Evolutionary conservation across 257 asterid genomes (phyloP).

Genomic region (Solanum clarkiae): DNA sequence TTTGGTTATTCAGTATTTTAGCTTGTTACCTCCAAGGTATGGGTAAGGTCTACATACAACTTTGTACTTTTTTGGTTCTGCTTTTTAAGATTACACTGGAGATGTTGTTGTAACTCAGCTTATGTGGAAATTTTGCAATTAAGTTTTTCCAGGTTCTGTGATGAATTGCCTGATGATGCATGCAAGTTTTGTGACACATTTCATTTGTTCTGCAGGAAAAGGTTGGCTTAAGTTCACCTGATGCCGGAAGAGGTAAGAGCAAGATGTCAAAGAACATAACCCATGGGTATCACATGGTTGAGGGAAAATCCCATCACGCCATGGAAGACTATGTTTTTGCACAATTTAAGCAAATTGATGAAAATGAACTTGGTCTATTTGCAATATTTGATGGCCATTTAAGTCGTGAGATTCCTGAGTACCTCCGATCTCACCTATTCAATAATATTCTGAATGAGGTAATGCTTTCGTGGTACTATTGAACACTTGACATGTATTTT

Average conservation of each 20-base stretch:
- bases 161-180: neutral
- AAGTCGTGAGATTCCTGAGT: constrained; percentile 66
- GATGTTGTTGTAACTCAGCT: neutral
- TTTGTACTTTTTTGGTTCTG: too few species aligned
- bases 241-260: constrained; percentile 78
- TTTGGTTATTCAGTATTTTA: neutral
- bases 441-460: constrained; percentile 78
- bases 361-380: constrained; percentile 69
- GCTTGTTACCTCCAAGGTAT: too few species aligned
- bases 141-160: neutral
- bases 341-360: constrained; percentile 54
- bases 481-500: neutral
- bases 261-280: constrained; percentile 57
- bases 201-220: constrained; percentile 41
- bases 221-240: constrained; percentile 36
- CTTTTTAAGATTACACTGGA: too few species aligned
- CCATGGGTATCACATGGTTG: constrained; percentile 77
- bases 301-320: constrained; percentile 60
- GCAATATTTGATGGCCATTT: constrained; percentile 89
- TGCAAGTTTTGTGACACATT: neutral
- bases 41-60: too few species aligned
- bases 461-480: neutral
- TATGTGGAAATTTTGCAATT: neutral
- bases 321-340: constrained; percentile 95
- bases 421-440: constrained; percentile 64